Evolutionary conservation across 73 alveolate species (phyloP), one percentile per base, ranked within the genome.

Genomic region (Urostyla sp.): DNA sequence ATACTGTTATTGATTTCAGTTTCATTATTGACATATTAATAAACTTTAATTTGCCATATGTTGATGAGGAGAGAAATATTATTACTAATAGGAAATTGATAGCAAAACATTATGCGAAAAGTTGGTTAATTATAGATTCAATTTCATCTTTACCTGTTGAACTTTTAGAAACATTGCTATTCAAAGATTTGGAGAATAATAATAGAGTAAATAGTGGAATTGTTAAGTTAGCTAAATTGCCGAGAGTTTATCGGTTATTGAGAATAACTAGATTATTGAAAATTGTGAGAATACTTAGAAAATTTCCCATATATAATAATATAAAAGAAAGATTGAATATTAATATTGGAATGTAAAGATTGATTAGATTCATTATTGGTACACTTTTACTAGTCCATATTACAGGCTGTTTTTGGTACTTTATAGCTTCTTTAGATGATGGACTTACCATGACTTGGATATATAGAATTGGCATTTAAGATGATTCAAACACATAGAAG

Each of bases 391-490:
- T 95, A 58, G 90, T 83, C 24, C 99, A 96, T 57, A 87, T 94
- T 43, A 83, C 90, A 67, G 92, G 96, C 0, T 96, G 99, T 83
- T 61, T 96, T 34, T 96, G 98, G 98, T 85, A 82, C 72, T 75
- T 94, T 35, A 79, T 93, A 67, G 96, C 99, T 2, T 69, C 74
- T 72, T 46, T 93, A 10, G 72, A 94, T 60, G 97, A 90, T 49
- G 82, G 77, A 67, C 82, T 87, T 15, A 87, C 90, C 10, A 89
- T 87, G 13, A 94, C 98, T 21, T 94, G 98, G 98, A 92, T 96
- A 0, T 89, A 79, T 36, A 76, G 92, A 60, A 67, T 69, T 20
- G 91, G 85, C 16, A 45, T 67, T 43, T 51, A 40, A 16, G 67
- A 75, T 44, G 53, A 32, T 27, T 15, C 73, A 26, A 38, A 63